Conservation (phyloP, 2,329 filamentous ascomycete species). For the Aspergillus proliferans region DNA sequence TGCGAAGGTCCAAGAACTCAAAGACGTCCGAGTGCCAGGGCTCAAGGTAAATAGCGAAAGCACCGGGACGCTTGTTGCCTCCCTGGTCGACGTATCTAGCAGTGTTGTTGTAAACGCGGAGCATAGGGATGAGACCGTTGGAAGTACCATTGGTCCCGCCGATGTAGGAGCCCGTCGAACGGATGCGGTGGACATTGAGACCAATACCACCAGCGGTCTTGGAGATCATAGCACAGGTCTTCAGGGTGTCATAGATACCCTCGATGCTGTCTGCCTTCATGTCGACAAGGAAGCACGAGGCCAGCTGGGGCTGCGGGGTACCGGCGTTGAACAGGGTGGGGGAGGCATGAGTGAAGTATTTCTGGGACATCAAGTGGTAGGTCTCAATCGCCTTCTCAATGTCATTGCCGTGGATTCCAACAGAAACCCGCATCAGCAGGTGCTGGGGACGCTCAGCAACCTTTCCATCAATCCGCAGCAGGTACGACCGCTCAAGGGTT, state of each 20-base stretch:
- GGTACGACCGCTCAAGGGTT: conserved; percentile 94
- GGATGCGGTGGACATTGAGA: conserved; percentile 92
- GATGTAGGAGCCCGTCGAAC: conserved; percentile 96
- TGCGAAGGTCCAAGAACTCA: conserved; percentile 92
- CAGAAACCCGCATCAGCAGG: conserved; percentile 99
- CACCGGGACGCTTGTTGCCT: conserved; percentile 97
- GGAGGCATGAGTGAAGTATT: conserved; percentile 97
- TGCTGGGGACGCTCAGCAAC: conserved; percentile 96
- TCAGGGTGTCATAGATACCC: conserved; percentile 97
- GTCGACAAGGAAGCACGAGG: conserved; percentile 97
- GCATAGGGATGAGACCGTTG: conserved; percentile 95
- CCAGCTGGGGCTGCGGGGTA: conserved; percentile 88
- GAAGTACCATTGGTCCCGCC: conserved; percentile 96
- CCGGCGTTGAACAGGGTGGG: conserved; percentile 97
- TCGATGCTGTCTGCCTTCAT: conserved; percentile 99
- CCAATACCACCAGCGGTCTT: conserved; percentile 99
- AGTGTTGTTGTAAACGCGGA: conserved; percentile 98
- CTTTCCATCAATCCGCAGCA: conserved; percentile 90
- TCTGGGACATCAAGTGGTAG: conserved; percentile 98
- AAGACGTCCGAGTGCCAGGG: conserved; percentile 98
- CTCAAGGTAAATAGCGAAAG: conserved; percentile 98
- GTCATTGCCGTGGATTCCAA: conserved; percentile 92
- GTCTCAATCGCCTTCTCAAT: conserved; percentile 94
- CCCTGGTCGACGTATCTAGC: conserved; percentile 98
- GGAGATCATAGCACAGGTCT: conserved; percentile 99